Conservation (phyloP, 2,329 filamentous ascomycete genomes). For the Botrytis porri region DNA sequence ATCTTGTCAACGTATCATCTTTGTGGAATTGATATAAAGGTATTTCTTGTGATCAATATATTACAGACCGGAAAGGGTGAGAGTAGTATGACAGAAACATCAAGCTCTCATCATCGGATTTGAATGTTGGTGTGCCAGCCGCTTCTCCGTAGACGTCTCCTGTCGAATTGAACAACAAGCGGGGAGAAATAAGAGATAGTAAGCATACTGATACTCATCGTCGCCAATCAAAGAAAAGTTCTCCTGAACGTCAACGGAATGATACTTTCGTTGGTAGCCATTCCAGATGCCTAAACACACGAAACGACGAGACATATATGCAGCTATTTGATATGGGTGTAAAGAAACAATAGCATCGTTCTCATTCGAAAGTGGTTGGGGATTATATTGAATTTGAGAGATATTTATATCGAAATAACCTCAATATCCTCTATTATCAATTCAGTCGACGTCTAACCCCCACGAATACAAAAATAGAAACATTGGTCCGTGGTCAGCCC, state of each 20-base stretch:
- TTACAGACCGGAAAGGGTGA: too few relatives aligned
- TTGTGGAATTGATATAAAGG: too few relatives aligned
- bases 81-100: too few relatives aligned
- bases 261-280: background rate
- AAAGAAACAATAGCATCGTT: too few relatives aligned
- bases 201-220: background rate
- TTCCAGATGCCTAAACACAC: background rate
- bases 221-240: background rate
- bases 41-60: too few relatives aligned
- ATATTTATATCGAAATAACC: background rate
- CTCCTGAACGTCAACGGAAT: background rate
- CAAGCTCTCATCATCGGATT: too few relatives aligned
- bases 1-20: too few relatives aligned
- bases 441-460: background rate
- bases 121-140: background rate
- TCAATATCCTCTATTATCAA: background rate
- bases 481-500: background rate
- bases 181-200: background rate
- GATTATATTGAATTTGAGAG: background rate
- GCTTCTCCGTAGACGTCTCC: background rate
- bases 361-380: too few relatives aligned
- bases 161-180: background rate
- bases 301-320: background rate
- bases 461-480: slow-evolving; percentile 13
- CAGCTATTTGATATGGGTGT: background rate